Evolutionary conservation across 345 rosid genomes (phyloP), one percentile per base, ranked within the genome.

Genomic region (Lumnitzera racemosa): DNA sequence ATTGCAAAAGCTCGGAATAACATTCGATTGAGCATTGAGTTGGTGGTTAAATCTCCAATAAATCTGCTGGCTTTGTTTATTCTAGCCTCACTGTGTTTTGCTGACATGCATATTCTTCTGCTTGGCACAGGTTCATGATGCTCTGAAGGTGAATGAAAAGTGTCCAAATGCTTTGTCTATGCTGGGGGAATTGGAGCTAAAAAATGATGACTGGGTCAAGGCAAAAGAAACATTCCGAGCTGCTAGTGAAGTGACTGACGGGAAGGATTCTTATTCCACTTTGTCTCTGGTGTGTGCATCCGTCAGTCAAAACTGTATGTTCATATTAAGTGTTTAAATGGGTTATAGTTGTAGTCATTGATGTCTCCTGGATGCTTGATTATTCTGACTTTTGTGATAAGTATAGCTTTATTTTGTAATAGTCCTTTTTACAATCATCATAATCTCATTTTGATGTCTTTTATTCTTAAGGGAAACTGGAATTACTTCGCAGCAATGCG

Each of bases 131-230:
- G 99, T 87, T 51, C 81, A 82, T 57, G 96, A 92, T 80, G 95
- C 97, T 47, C 67, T 92, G 73, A 92, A 83, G 81, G 90, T 90
- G 80, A 92, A 80, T 68, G 87, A 85, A 31, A 92, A 86, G 77
- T 72, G 73, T 79, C 82, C 96, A 59, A 90, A 86, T 82, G 95
- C 95, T 27, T 77, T 92, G 68, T 90, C 97, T 51, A 79, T 92
- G 81, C 96, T 92, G 65, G 99, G 99, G 76, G 97, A 89, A 70
- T 71, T 92, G 70, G 99, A 92, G 83, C 99, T 92, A 61, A 92
- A 90, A 80, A 92, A 86, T 69, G 99, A 92, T 77, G 97, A 92
- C 68, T 92, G 99, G 99, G 99, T 92, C 55, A 92, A 90, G 82
- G 99, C 99, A 57, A 92, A 92, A 74, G 99, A 92, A 76, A 92